Evolutionary conservation across 2,329 filamentous ascomycete species (phyloP).

Genomic region (Blumeria hordei): DNA sequence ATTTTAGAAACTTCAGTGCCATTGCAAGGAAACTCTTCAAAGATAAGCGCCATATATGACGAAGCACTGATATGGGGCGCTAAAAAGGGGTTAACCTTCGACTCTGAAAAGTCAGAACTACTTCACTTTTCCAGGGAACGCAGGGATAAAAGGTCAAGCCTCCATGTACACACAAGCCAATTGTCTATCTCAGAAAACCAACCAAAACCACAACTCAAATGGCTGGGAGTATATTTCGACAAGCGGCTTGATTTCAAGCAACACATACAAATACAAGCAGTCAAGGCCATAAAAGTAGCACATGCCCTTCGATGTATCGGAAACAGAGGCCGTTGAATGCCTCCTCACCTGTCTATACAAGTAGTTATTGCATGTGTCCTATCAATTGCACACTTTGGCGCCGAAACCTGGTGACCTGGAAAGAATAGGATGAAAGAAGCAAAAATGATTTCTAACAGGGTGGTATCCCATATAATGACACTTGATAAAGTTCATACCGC

Average conservation of each 20-base stretch:
- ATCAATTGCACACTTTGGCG: neutral
- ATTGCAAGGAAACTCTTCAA: neutral
- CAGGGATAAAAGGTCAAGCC: neutral
- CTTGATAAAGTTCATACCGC: neutral
- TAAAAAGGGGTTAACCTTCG: neutral
- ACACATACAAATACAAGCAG: neutral
- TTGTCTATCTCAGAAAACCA: neutral
- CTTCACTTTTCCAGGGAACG: neutral
- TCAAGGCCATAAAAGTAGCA: neutral
- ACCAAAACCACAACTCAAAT: neutral
- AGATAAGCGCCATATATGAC: neutral
- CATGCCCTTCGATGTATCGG: neutral
- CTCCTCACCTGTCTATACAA: neutral
- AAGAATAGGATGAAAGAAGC: neutral
- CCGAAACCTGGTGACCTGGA: neutral
- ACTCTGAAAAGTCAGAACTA: neutral
- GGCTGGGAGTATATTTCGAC: neutral
- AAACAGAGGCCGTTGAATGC: neutral
- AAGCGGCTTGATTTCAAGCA: neutral
- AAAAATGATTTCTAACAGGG: neutral
- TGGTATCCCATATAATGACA: neutral
- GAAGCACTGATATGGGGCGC: neutral
- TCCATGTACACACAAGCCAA: neutral
- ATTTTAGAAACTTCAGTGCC: neutral
- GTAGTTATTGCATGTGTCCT: neutral